phyloP scores from a whole-genome alignment of 2,329 filamentous ascomycete species.

The Aspergillus nomiae region DNA sequence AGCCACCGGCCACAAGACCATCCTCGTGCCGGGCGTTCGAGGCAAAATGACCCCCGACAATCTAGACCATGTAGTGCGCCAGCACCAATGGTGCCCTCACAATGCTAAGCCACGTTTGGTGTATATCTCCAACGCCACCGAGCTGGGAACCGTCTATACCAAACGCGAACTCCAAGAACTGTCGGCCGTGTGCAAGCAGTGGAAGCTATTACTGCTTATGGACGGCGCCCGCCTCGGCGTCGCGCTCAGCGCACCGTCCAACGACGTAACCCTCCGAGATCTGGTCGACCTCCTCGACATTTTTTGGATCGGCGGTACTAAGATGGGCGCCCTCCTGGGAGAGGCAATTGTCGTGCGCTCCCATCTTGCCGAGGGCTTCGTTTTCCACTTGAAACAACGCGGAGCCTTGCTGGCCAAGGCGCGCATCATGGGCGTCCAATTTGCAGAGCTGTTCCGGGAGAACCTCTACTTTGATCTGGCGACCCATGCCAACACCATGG shows the following conservation, averaged over 20 bases:
- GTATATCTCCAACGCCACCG: constrained; percentile 56
- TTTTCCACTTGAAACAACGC: constrained; percentile 56
- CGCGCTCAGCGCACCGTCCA: constrained; percentile 47
- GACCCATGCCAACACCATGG: constrained; percentile 47
- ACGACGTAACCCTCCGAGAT: constrained; percentile 49
- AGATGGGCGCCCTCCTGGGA: constrained; percentile 54
- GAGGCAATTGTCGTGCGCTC: constrained; percentile 55
- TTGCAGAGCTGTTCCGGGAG: constrained; percentile 51
- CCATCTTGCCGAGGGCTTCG: constrained; percentile 49
- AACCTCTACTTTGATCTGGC: constrained; percentile 53
- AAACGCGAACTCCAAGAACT: constrained; percentile 46
- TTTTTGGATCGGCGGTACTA: constrained; percentile 59
- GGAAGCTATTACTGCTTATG: constrained; percentile 48
- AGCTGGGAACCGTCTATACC: constrained; percentile 53
- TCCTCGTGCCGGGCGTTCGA: constrained; percentile 48
- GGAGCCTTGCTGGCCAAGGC: constrained; percentile 55
- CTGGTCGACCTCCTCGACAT: constrained; percentile 53
- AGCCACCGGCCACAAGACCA: constrained; percentile 56
- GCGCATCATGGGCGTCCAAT: constrained; percentile 53
- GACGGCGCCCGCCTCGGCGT: constrained; percentile 52
- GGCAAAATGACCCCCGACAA: constrained; percentile 52
- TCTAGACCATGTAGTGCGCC: constrained; percentile 47
- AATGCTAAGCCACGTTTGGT: constrained; percentile 56
- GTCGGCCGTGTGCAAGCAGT: constrained; percentile 46
- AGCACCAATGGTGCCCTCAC: constrained; percentile 56